Evolutionary conservation across 83 land plant species (phyloP), one percentile per base, ranked within the genome.

Genomic region (Picea mariana): DNA sequence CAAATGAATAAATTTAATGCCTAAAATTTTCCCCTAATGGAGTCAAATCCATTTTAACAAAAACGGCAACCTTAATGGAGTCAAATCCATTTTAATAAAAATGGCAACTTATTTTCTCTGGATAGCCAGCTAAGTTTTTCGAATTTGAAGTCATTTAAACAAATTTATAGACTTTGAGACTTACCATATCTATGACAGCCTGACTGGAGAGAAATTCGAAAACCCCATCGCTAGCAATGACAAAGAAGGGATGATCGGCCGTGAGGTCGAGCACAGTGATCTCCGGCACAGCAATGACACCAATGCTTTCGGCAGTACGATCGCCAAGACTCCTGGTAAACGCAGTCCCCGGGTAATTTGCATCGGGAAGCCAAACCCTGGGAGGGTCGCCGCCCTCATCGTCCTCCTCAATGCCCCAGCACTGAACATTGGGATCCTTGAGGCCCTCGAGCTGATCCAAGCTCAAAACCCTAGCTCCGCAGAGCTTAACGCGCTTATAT

Each of bases 321-420:
- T 92, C 95, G 8, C 95, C 95, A 7, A 92, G 84, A 85, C 95
- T 92, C 73, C 95, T 84, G 12, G 93, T 88, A 81, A 92, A 92
- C 26, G 95, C 95, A 12, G 93, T 90, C 23, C 95, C 95, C 5
- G 95, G 93, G 40, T 90, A 92, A 92, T 87, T 87, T 12, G 81
- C 93, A 87, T 87, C 78, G 71, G 85, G 89, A 34, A 90, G 88
- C 95, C 95, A 92, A 78, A 92, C 67, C 87, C 95, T 88, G 2
- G 95, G 95, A 21, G 95, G 95, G 81, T 90, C 93, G 27, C 87
- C 87, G 9, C 84, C 86, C 40, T 84, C 89, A 23, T 87, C 86
- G 26, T 78, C 81, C 47, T 87, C 91, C 58, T 87, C 91, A 59
- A 84, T 83, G 0, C 92, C 90, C 92, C 92, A 90, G 3, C 62